Evolutionary conservation across 2,329 filamentous ascomycete genomes (phyloP).

Genomic region (Colletotrichum chlorophyti): DNA sequence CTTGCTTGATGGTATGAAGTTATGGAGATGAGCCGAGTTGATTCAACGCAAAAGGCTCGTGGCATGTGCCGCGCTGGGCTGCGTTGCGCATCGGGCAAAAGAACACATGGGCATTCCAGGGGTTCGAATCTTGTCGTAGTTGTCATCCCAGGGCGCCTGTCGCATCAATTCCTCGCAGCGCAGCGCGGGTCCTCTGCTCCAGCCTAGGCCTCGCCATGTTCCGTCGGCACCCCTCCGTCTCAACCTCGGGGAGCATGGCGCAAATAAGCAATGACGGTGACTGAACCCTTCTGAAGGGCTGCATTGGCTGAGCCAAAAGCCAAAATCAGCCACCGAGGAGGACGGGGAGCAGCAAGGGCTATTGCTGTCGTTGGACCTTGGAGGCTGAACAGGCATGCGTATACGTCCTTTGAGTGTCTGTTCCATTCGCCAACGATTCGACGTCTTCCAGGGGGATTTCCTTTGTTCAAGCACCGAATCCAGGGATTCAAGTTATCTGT

Average conservation of each 20-base stretch:
- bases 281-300: constrained; percentile 6
- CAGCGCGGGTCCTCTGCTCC: background rate
- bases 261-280: background rate
- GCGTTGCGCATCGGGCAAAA: constrained; percentile 12
- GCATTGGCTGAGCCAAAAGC: constrained; percentile 13
- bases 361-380: background rate
- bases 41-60: constrained; percentile 10
- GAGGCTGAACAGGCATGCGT: background rate
- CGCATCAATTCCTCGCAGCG: constrained; percentile 11
- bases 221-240: background rate
- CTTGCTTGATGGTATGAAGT: constrained; percentile 2
- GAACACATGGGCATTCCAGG: constrained; percentile 22
- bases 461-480: background rate
- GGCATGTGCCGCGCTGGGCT: constrained; percentile 12
- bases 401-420: too few relatives aligned
- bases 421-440: too few relatives aligned
- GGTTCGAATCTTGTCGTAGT: constrained; percentile 7
- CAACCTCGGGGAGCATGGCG: background rate
- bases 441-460: background rate
- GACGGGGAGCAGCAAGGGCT: constrained; percentile 2
- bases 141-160: constrained; percentile 2
- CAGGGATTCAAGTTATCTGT: background rate
- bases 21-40: background rate
- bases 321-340: background rate
- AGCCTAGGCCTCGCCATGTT: constrained; percentile 4